A percentile compares a stretch with the other conserved stretches of the same genome.
phyloP scores from a whole-genome alignment of 2,329 filamentous ascomycete genomes.

The Penicillium sp. region DNA sequence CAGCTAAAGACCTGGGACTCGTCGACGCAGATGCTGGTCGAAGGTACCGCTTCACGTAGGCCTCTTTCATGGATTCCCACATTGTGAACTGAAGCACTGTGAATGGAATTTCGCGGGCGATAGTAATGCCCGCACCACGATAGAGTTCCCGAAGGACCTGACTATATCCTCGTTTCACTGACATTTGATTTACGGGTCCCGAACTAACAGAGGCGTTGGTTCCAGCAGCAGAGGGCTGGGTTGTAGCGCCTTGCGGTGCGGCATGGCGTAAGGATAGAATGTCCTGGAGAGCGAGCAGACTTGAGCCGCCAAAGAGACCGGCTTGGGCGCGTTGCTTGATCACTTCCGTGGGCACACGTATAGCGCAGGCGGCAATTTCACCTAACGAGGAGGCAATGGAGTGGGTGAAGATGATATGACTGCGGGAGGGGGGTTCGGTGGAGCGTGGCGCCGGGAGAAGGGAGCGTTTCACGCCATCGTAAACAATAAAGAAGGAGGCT shows the following conservation, averaged over 20 bases:
- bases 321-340: slow-evolving; percentile 97
- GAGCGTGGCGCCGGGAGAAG: slow-evolving; percentile 39
- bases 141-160: slow-evolving; percentile 82
- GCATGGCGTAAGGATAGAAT: slow-evolving; percentile 60
- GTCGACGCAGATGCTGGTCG: slow-evolving; percentile 33
- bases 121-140: slow-evolving; percentile 85
- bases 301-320: slow-evolving; percentile 72
- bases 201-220: slow-evolving; percentile 14
- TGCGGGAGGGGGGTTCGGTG: slow-evolving; percentile 31
- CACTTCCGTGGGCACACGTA: slow-evolving; percentile 93
- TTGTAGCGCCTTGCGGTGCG: neutral
- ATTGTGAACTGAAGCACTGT: slow-evolving; percentile 96
- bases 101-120: slow-evolving; percentile 95
- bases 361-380: slow-evolving; percentile 87
- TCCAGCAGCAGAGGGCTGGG: slow-evolving; percentile 14
- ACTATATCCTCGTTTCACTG: slow-evolving; percentile 39
- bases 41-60: slow-evolving; percentile 44
- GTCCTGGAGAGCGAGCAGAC: slow-evolving; percentile 64
- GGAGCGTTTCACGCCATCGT: slow-evolving; percentile 70
- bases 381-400: slow-evolving; percentile 84
- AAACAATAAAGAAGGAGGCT: slow-evolving; percentile 95
- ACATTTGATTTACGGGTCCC: neutral
- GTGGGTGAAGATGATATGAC: slow-evolving; percentile 56
- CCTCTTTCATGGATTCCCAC: slow-evolving; percentile 85
- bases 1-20: slow-evolving; percentile 10